Evolutionary conservation across 2,329 filamentous ascomycete genomes (phyloP).

Genomic region (Hypocreales sp.): DNA sequence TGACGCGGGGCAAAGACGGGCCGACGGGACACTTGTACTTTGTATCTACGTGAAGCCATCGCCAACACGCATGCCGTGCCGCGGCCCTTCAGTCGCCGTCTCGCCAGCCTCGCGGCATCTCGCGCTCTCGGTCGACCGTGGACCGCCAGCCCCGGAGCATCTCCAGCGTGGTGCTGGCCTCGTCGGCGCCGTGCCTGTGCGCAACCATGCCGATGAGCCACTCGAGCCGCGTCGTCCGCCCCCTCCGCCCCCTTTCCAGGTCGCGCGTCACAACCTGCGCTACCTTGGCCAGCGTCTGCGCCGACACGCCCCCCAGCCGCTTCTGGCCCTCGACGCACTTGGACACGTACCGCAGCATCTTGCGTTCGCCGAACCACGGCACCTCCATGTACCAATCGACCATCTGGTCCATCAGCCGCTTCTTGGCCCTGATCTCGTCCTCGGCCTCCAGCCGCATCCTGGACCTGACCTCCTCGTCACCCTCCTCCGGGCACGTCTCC

Average conservation of each 20-base stretch:
- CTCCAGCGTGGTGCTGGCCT: constrained; percentile 6
- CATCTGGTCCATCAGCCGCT: constrained; percentile 15
- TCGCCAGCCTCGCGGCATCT: too few relatives aligned
- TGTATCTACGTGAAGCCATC: too few relatives aligned
- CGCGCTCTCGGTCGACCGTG: too few relatives aligned
- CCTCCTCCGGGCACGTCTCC: background rate
- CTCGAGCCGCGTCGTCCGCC: constrained; percentile 13
- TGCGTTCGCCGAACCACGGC: constrained; percentile 12
- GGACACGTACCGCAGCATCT: constrained; percentile 14
- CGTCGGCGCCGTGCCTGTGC: constrained; percentile 6
- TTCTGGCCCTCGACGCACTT: constrained; percentile 11
- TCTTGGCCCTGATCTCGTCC: constrained; percentile 8
- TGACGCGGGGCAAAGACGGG: too few relatives aligned
- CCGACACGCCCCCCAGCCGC: constrained; percentile 9
- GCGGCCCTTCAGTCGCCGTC: too few relatives aligned
- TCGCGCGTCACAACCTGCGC: constrained; percentile 14
- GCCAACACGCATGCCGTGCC: too few relatives aligned
- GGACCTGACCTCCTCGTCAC: constrained; percentile 4
- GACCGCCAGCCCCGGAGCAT: constrained; percentile 11
- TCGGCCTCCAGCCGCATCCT: constrained; percentile 11
- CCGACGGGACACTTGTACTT: too few relatives aligned
- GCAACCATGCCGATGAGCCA: constrained; percentile 14
- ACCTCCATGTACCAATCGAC: constrained; percentile 13
- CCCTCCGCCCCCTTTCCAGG: constrained; percentile 16
- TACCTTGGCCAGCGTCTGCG: constrained; percentile 11